These are phyloP conservation scores for Penicillium concentricum DNA, from an alignment of 2,329 filamentous ascomycete genomes.

Conservation along the genomic window DNA sequence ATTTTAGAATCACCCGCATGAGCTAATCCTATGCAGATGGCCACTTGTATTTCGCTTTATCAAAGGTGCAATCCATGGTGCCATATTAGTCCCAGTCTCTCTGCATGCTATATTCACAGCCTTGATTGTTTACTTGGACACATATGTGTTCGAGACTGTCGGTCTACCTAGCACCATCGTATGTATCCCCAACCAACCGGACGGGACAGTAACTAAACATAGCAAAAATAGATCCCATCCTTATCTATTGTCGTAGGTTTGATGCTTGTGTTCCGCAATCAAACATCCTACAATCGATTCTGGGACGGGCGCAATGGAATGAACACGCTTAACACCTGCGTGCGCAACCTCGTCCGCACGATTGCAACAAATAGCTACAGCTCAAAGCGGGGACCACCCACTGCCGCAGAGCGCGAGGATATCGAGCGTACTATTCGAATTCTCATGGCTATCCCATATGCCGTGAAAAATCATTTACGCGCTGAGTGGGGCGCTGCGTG, in stretches of 20 bases:
- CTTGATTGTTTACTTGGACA: constrained; percentile 59
- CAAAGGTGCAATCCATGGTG: constrained; percentile 62
- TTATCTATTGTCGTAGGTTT: constrained; percentile 65
- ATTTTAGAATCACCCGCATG: not conserved
- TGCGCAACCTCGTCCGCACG: constrained; percentile 59
- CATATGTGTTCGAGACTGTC: constrained; percentile 50
- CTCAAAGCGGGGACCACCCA: constrained; percentile 29
- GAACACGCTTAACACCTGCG: constrained; percentile 56
- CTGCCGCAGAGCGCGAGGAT: constrained; percentile 51
- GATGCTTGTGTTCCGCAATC: constrained; percentile 67
- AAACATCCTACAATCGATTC: constrained; percentile 64
- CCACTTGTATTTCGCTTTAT: constrained; percentile 64
- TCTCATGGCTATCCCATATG: constrained; percentile 61
- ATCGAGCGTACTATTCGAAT: constrained; percentile 60
- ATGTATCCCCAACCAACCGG: constrained; percentile 17
- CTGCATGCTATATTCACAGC: constrained; percentile 60
- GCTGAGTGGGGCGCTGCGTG: constrained; percentile 59
- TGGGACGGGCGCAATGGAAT: constrained; percentile 61
- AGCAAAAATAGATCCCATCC: constrained; percentile 51
- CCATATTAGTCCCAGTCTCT: constrained; percentile 57
- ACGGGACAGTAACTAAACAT: not conserved
- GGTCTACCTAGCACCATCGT: constrained; percentile 60
- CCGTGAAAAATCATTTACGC: constrained; percentile 63
- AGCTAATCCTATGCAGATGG: constrained; percentile 46
- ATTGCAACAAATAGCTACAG: constrained; percentile 52